phyloP scores from a whole-genome alignment of 75 land plant genomes.

The Sequoia sempervirens region DNA sequence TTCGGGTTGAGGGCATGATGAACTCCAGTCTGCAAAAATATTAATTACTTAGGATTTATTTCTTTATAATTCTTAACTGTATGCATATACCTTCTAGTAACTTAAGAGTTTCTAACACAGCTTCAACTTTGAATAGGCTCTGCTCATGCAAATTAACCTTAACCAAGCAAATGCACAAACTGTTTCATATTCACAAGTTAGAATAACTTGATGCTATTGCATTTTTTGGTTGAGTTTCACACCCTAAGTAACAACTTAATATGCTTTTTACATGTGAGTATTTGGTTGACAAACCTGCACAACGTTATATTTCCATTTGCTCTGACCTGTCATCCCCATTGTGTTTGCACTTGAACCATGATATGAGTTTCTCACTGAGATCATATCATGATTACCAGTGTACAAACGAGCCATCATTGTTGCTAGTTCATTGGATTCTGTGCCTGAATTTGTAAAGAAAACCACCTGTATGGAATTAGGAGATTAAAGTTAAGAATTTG shows the following conservation, averaged over 20 bases:
- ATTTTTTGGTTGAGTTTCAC: background rate
- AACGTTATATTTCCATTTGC: conserved; percentile 78
- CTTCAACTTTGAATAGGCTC: background rate
- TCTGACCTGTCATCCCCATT: conserved; percentile 88
- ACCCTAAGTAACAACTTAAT: background rate
- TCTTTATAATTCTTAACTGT: background rate
- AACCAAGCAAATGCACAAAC: background rate
- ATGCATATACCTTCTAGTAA: background rate
- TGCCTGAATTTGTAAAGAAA: conserved; percentile 92
- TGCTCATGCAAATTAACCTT: background rate
- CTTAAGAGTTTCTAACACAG: background rate
- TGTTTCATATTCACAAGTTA: background rate
- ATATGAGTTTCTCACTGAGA: conserved; percentile 79
- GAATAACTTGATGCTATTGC: background rate
- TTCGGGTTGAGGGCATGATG: conserved; percentile 98
- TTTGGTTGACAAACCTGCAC: conserved; percentile 53
- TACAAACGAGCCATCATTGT: conserved; percentile 88
- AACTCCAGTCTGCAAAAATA: conserved; percentile 60
- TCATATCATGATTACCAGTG: conserved; percentile 78
- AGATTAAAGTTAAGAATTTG: background rate
- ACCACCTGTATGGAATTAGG: conserved; percentile 50
- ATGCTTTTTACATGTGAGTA: background rate
- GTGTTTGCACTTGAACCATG: conserved; percentile 90
- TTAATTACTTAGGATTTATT: background rate
- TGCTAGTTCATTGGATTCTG: conserved; percentile 94